Evolutionary conservation across 1,284 basidiomycete genomes (phyloP), one percentile per base, ranked within the genome.

Genomic region (Rhizopogon parksii): DNA sequence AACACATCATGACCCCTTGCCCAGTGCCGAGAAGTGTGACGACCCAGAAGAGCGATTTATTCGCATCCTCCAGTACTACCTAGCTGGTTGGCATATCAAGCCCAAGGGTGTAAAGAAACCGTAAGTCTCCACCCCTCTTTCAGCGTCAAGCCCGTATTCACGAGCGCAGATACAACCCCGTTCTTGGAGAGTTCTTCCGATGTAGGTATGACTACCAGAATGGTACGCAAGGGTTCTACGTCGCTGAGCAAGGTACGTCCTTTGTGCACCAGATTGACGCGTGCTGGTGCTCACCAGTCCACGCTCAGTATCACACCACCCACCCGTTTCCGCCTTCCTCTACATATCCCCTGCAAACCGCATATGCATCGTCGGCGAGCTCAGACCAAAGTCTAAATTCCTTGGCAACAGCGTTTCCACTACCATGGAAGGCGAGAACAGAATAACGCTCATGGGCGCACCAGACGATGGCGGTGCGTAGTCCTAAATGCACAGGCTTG

Each of bases 81-180:
- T 98, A 40, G 90, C 91, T n/a, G 95, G 95, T 40, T 99, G 95
- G 95, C 96, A 99, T 71, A 96, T 98, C 74, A 98, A 99, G 72
- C 95, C 95, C 37, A 96, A 94, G 71, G 95, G 95, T 50, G 96
- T 99, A 57, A 99, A 99, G 87, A 99, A 99, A 74, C 95, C 95
- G 81, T 94, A 62, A 70, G 86, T 76, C 51, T 40, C 36, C 60
- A 37, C 56, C 45, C 21, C 15, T 48, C 46, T 51, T 47, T 35
- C 47, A n/a, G n/a, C 38, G 47, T 47, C 45, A 21, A 30, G 40
- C 43, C 12, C n/a, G 35, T 56, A 54, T 34, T 48, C 14, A 49
- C 32, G 45, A 50, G 40, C 47, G 36, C 62, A 92, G 90, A 56
- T 98, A 98, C 71, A 99, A 99, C 68, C 95, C 96, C 25, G 81